These are phyloP conservation scores for Lasiosphaeria ovina DNA, from an alignment of 495 filamentous ascomycete genomes.

Conservation along the genomic window DNA sequence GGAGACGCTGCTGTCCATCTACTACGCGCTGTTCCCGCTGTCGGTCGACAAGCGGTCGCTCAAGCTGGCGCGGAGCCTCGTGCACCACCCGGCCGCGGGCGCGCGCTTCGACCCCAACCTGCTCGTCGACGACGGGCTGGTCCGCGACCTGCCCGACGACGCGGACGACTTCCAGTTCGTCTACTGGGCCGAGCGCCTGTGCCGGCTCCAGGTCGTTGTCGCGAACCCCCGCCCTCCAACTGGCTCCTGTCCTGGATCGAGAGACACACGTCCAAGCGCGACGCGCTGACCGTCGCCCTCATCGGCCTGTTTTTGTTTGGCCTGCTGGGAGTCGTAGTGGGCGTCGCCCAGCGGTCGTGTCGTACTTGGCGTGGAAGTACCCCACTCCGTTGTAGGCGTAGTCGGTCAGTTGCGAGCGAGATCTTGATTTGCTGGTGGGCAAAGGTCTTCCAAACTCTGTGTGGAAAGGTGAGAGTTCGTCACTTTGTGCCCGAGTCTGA, in stretches of 20 bases:
- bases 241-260: constrained; percentile 10
- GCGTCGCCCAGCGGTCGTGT: neutral
- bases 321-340: neutral
- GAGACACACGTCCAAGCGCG: constrained; percentile 5
- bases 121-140: constrained; percentile 11
- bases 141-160: constrained; percentile 16
- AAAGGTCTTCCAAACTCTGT: neutral
- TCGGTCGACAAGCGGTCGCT: constrained; percentile 17
- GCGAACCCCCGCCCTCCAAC: constrained; percentile 20
- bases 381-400: neutral
- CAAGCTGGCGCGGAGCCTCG: constrained; percentile 11
- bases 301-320: constrained; percentile 10
- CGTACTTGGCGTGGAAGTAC: neutral
- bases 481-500: neutral
- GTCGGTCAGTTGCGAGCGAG: neutral
- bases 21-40: constrained; percentile 23
- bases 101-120: constrained; percentile 11
- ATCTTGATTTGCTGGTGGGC: neutral
- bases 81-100: neutral
- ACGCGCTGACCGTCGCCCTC: constrained; percentile 9
- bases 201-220: constrained; percentile 15
- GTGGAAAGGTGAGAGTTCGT: neutral
- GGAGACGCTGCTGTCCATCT: constrained; percentile 23
- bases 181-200: constrained; percentile 22
- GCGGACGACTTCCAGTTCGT: constrained; percentile 15